Conservation (phyloP, 169 alveolate species). For the Miamiensis avidus region DNA sequence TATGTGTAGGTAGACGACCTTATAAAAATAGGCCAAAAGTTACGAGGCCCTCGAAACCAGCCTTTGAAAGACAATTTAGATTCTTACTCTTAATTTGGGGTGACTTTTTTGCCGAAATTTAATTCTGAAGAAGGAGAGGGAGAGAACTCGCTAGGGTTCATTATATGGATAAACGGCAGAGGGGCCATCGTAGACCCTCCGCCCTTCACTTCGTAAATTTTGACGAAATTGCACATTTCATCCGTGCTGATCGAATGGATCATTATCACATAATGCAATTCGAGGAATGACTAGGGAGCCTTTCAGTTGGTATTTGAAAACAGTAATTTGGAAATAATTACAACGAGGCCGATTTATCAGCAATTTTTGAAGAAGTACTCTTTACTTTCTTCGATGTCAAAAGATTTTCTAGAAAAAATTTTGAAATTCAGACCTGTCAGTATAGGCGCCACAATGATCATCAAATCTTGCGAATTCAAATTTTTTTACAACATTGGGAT, state of each 20-base stretch:
- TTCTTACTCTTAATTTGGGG: not conserved
- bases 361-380: conserved; percentile 42
- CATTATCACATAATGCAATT: conserved; percentile 37
- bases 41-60: too few relatives aligned
- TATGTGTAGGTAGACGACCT: not conserved
- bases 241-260: conserved; percentile 34
- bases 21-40: not conserved
- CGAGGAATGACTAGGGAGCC: conserved; percentile 46
- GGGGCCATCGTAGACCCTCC: conserved; percentile 52
- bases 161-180: conserved; percentile 51
- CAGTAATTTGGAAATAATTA: conserved; percentile 38
- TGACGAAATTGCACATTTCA: conserved; percentile 42
- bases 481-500: conserved; percentile 34
- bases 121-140: not conserved
- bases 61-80: not conserved
- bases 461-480: conserved; percentile 32
- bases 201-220: conserved; percentile 34
- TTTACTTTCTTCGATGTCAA: conserved; percentile 21
- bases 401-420: conserved; percentile 28
- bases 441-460: conserved; percentile 32
- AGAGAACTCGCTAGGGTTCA: conserved; percentile 30
- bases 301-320: conserved; percentile 38
- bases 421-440: conserved; percentile 46
- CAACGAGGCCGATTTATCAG: conserved; percentile 38
- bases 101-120: conserved; percentile 20